Base-by-base conservation (phyloP, 805 yeast species). In the Brettanomyces nanus region DNA sequence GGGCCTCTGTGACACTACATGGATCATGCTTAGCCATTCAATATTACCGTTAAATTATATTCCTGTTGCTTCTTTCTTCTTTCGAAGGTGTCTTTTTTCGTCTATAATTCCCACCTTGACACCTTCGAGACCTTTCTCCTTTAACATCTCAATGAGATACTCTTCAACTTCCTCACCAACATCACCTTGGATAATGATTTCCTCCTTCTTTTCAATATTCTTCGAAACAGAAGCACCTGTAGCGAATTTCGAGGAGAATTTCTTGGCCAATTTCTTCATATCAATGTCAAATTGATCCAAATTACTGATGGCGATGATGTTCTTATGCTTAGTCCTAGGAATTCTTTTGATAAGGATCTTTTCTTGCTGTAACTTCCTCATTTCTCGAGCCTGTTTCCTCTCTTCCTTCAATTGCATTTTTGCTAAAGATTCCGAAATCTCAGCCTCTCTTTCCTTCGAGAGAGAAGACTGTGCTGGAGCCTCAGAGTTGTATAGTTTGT, bases 191-290 rank as follows among this genome's bases (percentile, higher is more conserved):
- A 89, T 81, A 41, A 85, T 74, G 40, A 89, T 76, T 55, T 89
- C 97, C 45, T 90, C 96, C 58, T 83, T 85, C 63, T 89, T 89
- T 47, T 89, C 97, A 3, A 78, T 87, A 46, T 77, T 84, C 62
- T 89, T 89, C 4, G 87, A 79, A 11, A 89, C 95, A 18, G 92
- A 78, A 21, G 96, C 90, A 36, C 97, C 97, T 6, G 97, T 89
- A 11, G 97, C 97, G 56, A 90, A 89, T 59, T 84, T 86, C 26
- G 92, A 80, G 0, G 97, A 92, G 61, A 90, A 89, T 1, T 87
- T 79, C 69, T 90, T 90, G 32, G 95, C 84, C 47, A 86, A 68
- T 56, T 87, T 89, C 66, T 89, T 89, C 75, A 85, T 73, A 56
- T 89, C 96, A 43, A 86, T 73, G 43, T 80, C 90, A 56, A 86